A percentile compares a stretch with the other conserved stretches of the same genome.
Evolutionary conservation across 441 rosid species (phyloP).

Genomic region (Viola pubescens): DNA sequence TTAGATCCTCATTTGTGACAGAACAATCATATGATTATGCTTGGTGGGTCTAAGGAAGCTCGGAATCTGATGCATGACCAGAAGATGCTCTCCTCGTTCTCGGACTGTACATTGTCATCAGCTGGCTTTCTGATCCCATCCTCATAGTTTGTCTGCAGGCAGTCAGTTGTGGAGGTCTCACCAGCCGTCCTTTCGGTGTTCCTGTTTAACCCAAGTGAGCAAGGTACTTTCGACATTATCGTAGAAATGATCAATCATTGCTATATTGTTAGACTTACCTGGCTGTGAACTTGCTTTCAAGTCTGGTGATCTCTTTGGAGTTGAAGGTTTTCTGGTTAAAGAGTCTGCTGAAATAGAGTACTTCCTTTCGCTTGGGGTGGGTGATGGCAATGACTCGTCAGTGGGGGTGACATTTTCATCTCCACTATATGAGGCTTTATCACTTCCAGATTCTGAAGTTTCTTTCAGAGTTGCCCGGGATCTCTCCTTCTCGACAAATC

Average conservation of each 20-base stretch:
- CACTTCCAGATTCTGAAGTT: slow-evolving; percentile 52
- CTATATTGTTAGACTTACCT: slow-evolving; percentile 30
- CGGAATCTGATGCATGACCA: slow-evolving; percentile 81
- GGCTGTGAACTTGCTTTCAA: slow-evolving; percentile 35
- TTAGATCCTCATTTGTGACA: not conserved
- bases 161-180: slow-evolving; percentile 57
- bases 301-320: slow-evolving; percentile 33
- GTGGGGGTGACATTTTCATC: slow-evolving; percentile 31
- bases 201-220: slow-evolving; percentile 24
- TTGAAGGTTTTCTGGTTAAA: slow-evolving; percentile 28
- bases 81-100: slow-evolving; percentile 39
- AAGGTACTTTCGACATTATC: no score
- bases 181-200: slow-evolving; percentile 39
- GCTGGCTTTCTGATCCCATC: slow-evolving; percentile 54
- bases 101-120: slow-evolving; percentile 35
- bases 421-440: slow-evolving; percentile 37
- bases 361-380: slow-evolving; percentile 31
- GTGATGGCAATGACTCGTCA: slow-evolving; percentile 29
- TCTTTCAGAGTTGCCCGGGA: slow-evolving; percentile 22
- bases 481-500: slow-evolving; percentile 52
- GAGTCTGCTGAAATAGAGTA: slow-evolving; percentile 32
- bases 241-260: no score
- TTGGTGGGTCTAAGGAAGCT: slow-evolving; percentile 37
- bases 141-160: slow-evolving; percentile 47
- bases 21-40: not conserved